Evolutionary conservation across 2,329 filamentous ascomycete genomes (phyloP).

Genomic region (Cladosporium cucumerinum): DNA sequence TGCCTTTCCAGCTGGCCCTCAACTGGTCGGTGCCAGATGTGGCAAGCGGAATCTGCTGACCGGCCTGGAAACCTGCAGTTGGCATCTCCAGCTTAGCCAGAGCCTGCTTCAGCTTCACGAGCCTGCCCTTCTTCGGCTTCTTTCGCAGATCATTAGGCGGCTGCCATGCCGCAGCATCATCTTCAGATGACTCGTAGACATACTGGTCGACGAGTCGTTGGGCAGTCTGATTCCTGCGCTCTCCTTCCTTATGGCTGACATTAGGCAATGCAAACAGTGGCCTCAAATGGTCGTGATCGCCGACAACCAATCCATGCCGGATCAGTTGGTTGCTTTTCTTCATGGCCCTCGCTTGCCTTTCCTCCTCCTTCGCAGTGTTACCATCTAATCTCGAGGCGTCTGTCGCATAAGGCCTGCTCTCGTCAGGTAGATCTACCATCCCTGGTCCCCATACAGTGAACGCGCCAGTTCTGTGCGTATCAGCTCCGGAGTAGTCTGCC

Average conservation of each 20-base stretch:
- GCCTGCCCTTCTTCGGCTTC: not conserved
- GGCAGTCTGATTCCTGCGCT: not conserved
- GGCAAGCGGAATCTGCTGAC: not conserved
- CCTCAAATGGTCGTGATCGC: not conserved
- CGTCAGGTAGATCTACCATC: not conserved
- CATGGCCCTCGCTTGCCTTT: not conserved
- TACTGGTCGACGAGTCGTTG: not conserved
- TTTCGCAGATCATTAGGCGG: not conserved
- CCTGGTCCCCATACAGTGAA: not conserved
- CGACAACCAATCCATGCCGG: not conserved
- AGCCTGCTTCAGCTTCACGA: not conserved
- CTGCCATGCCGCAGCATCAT: not conserved
- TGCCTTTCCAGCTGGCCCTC: too few species aligned
- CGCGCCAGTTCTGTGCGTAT: not conserved
- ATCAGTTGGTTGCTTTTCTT: not conserved
- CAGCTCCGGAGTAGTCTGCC: not conserved
- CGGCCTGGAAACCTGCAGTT: not conserved
- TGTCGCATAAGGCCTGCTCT: not conserved
- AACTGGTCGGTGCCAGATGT: too few species aligned
- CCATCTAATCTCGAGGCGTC: not conserved
- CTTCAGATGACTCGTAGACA: not conserved
- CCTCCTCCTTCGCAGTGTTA: not conserved
- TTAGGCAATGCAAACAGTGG: not conserved
- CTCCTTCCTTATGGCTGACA: not conserved
- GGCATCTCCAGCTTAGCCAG: not conserved